These are phyloP conservation scores for Bryoglossum gracile DNA, from an alignment of 495 filamentous ascomycete genomes.

Conservation along the genomic window DNA sequence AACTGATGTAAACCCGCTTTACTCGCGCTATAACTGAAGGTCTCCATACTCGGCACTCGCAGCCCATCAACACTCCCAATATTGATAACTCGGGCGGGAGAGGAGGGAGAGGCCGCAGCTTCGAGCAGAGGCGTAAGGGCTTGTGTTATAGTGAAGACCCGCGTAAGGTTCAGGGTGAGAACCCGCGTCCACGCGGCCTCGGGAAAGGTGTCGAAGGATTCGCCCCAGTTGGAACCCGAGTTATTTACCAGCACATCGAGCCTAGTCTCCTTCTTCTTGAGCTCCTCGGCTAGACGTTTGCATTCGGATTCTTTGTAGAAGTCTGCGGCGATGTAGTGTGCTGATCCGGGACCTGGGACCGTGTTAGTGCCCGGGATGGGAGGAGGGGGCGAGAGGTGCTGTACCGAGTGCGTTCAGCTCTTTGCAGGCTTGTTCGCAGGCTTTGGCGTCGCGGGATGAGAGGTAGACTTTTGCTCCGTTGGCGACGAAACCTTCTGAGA, in stretches of 20 bases:
- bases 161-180: conserved; percentile 71
- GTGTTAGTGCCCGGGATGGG: background rate
- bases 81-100: conserved; percentile 65
- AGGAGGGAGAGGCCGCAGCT: conserved; percentile 29
- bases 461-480: conserved; percentile 84
- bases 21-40: conserved; percentile 66
- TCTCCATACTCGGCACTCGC: conserved; percentile 58
- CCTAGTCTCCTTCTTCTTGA: conserved; percentile 55
- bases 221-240: conserved; percentile 68
- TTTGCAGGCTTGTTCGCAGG: conserved; percentile 49
- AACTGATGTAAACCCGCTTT: conserved; percentile 74
- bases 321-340: conserved; percentile 59
- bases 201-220: conserved; percentile 58
- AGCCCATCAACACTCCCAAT: conserved; percentile 68
- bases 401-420: conserved; percentile 53
- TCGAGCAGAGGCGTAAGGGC: conserved; percentile 65
- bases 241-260: conserved; percentile 79
- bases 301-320: conserved; percentile 70
- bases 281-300: conserved; percentile 54
- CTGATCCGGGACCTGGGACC: conserved; percentile 46
- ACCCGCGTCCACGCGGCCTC: conserved; percentile 63
- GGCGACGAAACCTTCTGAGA: conserved; percentile 66
- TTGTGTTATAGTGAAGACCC: conserved; percentile 73
- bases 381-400: background rate
- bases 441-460: conserved; percentile 60